A percentile compares a stretch with the other conserved stretches of the same genome.
phyloP scores from a whole-genome alignment of 78 protist genomes.

The Chrysochromulina parva region DNA sequence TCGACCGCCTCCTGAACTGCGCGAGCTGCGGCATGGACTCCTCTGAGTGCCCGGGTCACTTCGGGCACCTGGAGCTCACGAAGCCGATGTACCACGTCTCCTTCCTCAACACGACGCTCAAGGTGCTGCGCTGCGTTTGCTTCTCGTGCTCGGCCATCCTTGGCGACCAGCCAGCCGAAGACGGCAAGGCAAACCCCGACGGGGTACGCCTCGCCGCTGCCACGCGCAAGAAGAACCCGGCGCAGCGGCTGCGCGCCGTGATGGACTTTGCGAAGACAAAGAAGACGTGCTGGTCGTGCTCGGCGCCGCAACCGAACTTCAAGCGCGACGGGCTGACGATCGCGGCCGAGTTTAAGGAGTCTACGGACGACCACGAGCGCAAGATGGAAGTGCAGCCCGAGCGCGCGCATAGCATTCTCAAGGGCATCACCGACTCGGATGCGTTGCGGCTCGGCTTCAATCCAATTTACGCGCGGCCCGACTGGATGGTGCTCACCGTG shows the following conservation, averaged over 20 bases:
- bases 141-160: slow-evolving; percentile 49
- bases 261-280: not conserved
- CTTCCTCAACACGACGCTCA: slow-evolving; percentile 65
- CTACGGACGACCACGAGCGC: not conserved
- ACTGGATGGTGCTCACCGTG: slow-evolving; percentile 90
- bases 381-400: not conserved
- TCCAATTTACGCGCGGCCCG: slow-evolving; percentile 91
- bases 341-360: not conserved
- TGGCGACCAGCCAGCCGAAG: not conserved
- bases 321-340: not conserved
- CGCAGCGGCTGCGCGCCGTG: slow-evolving; percentile 5
- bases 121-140: slow-evolving; percentile 91
- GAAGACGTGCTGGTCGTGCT: not conserved
- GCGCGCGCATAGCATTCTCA: not conserved
- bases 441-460: slow-evolving; percentile 72
- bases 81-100: slow-evolving; percentile 92
- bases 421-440: slow-evolving; percentile 59
- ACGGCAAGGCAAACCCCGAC: not conserved
- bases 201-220: not conserved
- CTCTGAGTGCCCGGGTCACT: slow-evolving; percentile 97
- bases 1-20: slow-evolving; percentile 77
- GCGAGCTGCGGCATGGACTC: slow-evolving; percentile 76
- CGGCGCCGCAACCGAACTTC: not conserved
- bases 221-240: not conserved
- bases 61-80: slow-evolving; percentile 93